Percentiles rank a stretch among this genome's conserved stretches.
Conservation (phyloP, 768 basidiomycete genomes). For the Hygrocybe coccinea region DNA sequence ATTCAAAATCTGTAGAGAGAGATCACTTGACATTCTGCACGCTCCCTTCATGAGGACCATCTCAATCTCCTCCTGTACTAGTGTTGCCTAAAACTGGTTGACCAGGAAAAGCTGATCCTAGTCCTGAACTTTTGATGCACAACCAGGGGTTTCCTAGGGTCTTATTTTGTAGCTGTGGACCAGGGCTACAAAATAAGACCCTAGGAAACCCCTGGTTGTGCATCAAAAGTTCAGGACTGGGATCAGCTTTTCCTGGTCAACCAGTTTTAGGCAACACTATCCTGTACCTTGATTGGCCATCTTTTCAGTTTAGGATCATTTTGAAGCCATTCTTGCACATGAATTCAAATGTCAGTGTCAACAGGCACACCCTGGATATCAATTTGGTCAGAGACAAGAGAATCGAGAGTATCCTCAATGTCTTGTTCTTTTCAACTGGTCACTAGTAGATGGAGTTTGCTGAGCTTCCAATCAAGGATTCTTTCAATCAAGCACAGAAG, state of each 20-base stretch:
- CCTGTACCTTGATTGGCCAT: not conserved
- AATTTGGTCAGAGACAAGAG: not conserved
- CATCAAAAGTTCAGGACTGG: no score
- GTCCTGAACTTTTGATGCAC: no score
- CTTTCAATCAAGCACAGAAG: slow-evolving; percentile 9
- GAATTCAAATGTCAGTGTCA: slow-evolving; percentile 6
- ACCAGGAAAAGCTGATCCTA: no score
- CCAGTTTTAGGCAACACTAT: no score
- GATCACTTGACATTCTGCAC: slow-evolving; percentile 9
- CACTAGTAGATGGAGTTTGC: slow-evolving; percentile 8
- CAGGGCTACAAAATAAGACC: no score
- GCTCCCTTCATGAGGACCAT: slow-evolving; percentile 1
- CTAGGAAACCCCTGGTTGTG: no score
- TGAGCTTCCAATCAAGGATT: slow-evolving; percentile 1
- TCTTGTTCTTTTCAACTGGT: slow-evolving; percentile 17
- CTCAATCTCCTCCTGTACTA: slow-evolving; percentile 1
- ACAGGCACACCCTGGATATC: not conserved
- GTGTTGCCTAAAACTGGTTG: no score
- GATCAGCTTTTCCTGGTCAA: no score
- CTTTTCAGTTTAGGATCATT: not conserved
- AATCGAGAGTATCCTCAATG: not conserved
- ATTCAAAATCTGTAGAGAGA: not conserved
- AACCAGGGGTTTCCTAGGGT: no score
- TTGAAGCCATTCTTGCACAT: slow-evolving; percentile 1
- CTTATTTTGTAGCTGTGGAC: no score